These are phyloP conservation scores for Caryopteris hybrid DNA, from an alignment of 305 asterid genomes.

Conservation along the genomic window DNA sequence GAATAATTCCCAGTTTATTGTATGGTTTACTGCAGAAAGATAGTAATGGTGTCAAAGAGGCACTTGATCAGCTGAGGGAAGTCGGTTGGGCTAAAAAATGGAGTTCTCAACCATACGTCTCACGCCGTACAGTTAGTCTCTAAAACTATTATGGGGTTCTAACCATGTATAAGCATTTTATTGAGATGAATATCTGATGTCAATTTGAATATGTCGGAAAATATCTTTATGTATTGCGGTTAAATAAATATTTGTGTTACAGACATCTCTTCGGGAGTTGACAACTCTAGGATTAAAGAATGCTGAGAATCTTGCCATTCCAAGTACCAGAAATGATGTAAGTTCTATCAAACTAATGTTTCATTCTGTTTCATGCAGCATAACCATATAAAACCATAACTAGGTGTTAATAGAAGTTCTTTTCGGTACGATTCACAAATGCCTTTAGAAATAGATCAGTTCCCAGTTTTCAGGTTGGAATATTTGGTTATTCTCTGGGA, in stretches of 20 bases:
- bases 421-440: neutral
- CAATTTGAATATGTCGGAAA: neutral
- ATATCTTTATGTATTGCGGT: neutral
- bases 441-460: neutral
- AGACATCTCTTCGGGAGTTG: slow-evolving; percentile 89
- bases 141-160: slow-evolving; percentile 14
- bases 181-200: neutral
- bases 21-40: slow-evolving; percentile 55
- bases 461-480: neutral
- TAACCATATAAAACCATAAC: too few relatives aligned
- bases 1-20: neutral
- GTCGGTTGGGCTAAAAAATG: slow-evolving; percentile 83
- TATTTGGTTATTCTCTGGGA: too few relatives aligned
- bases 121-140: slow-evolving; percentile 84
- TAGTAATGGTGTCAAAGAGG: slow-evolving; percentile 71
- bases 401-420: neutral
- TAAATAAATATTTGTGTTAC: slow-evolving; percentile 23
- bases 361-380: neutral
- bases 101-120: slow-evolving; percentile 91
- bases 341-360: slow-evolving; percentile 24
- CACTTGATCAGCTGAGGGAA: slow-evolving; percentile 78
- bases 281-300: slow-evolving; percentile 84
- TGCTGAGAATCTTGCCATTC: slow-evolving; percentile 90
- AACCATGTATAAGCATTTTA: neutral
- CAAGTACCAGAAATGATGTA: slow-evolving; percentile 91